Percentiles rank a stretch among this genome's conserved stretches.
Evolutionary conservation across 305 asterid species (phyloP).

Genomic region (Lippia alba): DNA sequence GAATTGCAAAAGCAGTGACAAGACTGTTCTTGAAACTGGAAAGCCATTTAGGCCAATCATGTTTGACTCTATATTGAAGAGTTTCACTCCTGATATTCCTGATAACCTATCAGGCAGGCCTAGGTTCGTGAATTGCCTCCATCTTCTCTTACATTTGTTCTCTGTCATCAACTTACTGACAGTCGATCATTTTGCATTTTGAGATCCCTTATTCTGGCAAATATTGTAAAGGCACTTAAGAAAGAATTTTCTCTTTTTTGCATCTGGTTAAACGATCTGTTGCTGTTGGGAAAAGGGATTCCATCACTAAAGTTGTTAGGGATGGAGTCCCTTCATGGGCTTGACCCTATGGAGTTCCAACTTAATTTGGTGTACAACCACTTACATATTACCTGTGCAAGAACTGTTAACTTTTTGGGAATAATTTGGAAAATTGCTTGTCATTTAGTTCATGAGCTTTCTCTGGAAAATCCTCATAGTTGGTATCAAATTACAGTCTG

Average conservation of each 20-base stretch:
- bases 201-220: conserved; percentile 17
- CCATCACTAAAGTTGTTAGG: neutral
- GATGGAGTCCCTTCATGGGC: conserved; percentile 9
- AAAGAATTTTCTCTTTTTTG: conserved; percentile 6
- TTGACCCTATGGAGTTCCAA: conserved; percentile 2
- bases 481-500: conserved; percentile 10
- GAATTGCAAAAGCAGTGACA: conserved; percentile 55
- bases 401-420: neutral
- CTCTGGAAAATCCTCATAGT: conserved; percentile 7
- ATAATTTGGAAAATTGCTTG: neutral
- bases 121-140: conserved; percentile 52
- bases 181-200: conserved; percentile 24
- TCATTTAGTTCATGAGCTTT: conserved; percentile 1
- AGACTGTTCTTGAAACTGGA: conserved; percentile 56
- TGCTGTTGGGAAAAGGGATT: no score
- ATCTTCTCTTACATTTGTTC: neutral
- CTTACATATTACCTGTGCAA: neutral
- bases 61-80: conserved; percentile 75
- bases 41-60: conserved; percentile 73
- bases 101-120: conserved; percentile 79
- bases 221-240: neutral
- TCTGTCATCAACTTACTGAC: conserved; percentile 10
- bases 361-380: conserved; percentile 12
- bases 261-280: neutral
- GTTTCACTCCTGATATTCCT: conserved; percentile 77